Evolutionary conservation across 768 basidiomycete species (phyloP).

Genomic region (Coprinellus micaceus): DNA sequence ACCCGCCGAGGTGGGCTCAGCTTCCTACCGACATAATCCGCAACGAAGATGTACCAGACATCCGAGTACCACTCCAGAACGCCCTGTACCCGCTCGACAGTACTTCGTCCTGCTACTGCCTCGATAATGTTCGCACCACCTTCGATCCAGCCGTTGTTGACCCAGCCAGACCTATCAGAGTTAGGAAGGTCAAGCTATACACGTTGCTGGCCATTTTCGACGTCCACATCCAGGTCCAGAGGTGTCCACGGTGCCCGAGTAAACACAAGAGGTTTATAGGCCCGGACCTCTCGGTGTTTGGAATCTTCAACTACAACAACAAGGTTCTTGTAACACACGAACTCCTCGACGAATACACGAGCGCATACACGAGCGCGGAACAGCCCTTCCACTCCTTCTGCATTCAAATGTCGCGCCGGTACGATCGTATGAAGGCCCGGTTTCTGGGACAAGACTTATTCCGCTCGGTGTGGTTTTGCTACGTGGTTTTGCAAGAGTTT

Average conservation of each 20-base stretch:
- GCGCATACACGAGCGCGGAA: constrained; percentile 29
- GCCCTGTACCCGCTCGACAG: constrained; percentile 3
- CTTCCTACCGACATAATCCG: constrained; percentile 8
- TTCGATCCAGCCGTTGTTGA: not conserved
- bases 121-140: not conserved
- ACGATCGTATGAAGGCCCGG: constrained; percentile 5
- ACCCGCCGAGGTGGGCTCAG: constrained; percentile 12
- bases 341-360: constrained; percentile 32
- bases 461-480: constrained; percentile 31
- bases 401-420: constrained; percentile 14
- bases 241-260: constrained; percentile 11
- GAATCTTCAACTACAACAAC: constrained; percentile 27
- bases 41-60: not conserved
- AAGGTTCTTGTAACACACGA: constrained; percentile 25
- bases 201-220: constrained; percentile 1
- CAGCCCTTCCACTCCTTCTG: constrained; percentile 24
- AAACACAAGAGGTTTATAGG: constrained; percentile 21
- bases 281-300: constrained; percentile 23
- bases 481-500: constrained; percentile 20
- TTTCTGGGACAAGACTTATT: constrained; percentile 29
- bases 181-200: constrained; percentile 12
- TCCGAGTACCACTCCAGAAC: not conserved
- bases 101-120: constrained; percentile 11
- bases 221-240: constrained; percentile 14
- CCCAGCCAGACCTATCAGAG: not conserved